phyloP scores from a whole-genome alignment of 2,329 filamentous ascomycete genomes.

The Fusarium sp. region DNA sequence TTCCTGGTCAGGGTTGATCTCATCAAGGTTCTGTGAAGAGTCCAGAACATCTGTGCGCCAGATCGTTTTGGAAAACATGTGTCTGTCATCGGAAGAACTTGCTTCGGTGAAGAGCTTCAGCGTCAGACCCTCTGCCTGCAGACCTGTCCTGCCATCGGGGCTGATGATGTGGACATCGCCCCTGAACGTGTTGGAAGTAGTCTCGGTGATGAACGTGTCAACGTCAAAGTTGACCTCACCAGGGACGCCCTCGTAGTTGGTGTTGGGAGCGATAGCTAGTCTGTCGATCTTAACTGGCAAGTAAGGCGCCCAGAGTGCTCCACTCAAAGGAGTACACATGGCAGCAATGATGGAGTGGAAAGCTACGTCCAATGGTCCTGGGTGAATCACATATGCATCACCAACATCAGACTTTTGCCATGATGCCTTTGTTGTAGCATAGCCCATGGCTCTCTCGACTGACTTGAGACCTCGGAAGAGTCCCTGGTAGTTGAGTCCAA shows the following conservation, averaged over 20 bases:
- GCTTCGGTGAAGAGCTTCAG: constrained; percentile 3
- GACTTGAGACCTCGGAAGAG: constrained; percentile 3
- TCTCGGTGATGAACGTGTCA: constrained; percentile 7
- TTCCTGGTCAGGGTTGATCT: not conserved
- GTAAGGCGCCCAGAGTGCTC: constrained; percentile 8
- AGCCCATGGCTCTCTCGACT: constrained; percentile 4
- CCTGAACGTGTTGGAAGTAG: not conserved
- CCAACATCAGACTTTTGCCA: constrained; percentile 1
- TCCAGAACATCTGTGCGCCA: not conserved
- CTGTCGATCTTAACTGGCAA: constrained; percentile 11
- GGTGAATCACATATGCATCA: constrained; percentile 1
- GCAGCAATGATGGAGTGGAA: constrained; percentile 8
- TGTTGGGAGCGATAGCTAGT: not conserved
- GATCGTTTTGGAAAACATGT: constrained; percentile 13
- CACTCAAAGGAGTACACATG: constrained; percentile 3
- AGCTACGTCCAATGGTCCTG: not conserved
- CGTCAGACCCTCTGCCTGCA: constrained; percentile 3
- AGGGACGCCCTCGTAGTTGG: not conserved
- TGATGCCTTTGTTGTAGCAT: constrained; percentile 6
- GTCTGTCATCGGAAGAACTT: not conserved
- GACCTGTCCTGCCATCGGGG: not conserved
- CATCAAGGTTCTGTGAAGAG: not conserved
- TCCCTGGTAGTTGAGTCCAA: constrained; percentile 2
- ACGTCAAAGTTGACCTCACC: constrained; percentile 7
- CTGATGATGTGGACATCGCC: constrained; percentile 11